These are phyloP conservation scores for Syzygium aromaticum DNA, from an alignment of 345 rosid species.

Conservation along the genomic window DNA sequence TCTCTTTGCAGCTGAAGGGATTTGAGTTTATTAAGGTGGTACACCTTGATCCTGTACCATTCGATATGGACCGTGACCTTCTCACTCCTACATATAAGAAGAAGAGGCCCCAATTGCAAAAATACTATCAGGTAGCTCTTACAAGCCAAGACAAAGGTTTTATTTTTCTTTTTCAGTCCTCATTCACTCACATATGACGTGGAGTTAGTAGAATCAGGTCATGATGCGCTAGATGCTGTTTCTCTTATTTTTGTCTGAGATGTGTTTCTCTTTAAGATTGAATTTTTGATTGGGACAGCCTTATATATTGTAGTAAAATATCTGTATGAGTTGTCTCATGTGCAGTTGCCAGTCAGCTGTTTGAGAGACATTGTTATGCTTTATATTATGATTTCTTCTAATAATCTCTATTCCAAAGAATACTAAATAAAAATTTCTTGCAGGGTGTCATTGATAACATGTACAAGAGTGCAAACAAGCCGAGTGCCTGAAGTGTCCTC, in stretches of 20 bases:
- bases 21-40: conserved; percentile 76
- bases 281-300: not conserved
- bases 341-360: not conserved
- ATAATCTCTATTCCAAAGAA: not conserved
- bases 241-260: not conserved
- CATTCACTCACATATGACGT: not conserved
- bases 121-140: conserved; percentile 59
- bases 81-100: conserved; percentile 93
- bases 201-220: not conserved
- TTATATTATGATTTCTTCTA: not conserved
- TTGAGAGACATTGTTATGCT: not conserved
- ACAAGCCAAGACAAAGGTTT: not conserved
- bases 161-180: not conserved
- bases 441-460: conserved; percentile 60
- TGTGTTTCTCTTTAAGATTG: not conserved
- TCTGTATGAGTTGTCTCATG: not conserved
- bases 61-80: conserved; percentile 82
- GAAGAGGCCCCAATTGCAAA: conserved; percentile 88
- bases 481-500: conserved; percentile 11
- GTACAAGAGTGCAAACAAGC: conserved; percentile 51
- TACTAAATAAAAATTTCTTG: not conserved
- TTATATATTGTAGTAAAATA: not conserved
- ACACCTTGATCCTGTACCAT: conserved; percentile 77
- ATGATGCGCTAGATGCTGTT: not conserved
- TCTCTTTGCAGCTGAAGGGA: conserved; percentile 64